A percentile compares a stretch with the other conserved stretches of the same genome.
phyloP scores from a whole-genome alignment of 225 moss, liverwort and hornwort genomes.

The Anthoceros angustus region DNA sequence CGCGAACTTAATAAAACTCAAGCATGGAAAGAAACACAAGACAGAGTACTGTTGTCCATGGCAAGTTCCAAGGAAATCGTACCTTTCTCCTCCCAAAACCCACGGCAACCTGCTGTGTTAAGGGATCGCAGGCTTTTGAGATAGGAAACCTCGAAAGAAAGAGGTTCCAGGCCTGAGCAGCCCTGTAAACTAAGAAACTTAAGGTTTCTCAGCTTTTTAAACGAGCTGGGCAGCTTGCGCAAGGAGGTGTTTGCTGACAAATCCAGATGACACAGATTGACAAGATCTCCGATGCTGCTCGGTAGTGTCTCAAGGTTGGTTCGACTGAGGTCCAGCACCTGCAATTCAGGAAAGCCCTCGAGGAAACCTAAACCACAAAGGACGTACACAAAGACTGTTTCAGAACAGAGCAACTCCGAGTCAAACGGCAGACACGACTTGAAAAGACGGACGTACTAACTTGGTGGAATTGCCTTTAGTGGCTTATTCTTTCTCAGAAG shows the following conservation, averaged over 20 bases:
- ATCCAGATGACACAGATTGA: neutral
- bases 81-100: constrained; percentile 4
- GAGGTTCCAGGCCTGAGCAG: neutral
- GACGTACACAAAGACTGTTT: neutral
- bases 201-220: constrained; percentile 1
- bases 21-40: neutral
- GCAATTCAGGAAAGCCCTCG: constrained; percentile 6
- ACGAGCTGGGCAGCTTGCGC: neutral
- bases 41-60: neutral
- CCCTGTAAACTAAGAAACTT: constrained; percentile 1
- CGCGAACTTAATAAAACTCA: neutral
- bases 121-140: constrained; percentile 4
- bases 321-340: constrained; percentile 9
- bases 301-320: neutral
- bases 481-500: neutral
- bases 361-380: neutral
- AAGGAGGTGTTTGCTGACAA: neutral
- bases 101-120: neutral
- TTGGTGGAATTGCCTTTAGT: neutral
- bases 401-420: neutral
- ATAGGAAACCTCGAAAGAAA: constrained; percentile 4
- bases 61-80: neutral
- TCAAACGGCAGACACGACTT: neutral
- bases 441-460: neutral
- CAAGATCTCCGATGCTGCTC: neutral